Percentiles rank a stretch among this genome's conserved stretches.
phyloP scores from a whole-genome alignment of 1,284 basidiomycete genomes.

The Tylopilus orsonianus region DNA sequence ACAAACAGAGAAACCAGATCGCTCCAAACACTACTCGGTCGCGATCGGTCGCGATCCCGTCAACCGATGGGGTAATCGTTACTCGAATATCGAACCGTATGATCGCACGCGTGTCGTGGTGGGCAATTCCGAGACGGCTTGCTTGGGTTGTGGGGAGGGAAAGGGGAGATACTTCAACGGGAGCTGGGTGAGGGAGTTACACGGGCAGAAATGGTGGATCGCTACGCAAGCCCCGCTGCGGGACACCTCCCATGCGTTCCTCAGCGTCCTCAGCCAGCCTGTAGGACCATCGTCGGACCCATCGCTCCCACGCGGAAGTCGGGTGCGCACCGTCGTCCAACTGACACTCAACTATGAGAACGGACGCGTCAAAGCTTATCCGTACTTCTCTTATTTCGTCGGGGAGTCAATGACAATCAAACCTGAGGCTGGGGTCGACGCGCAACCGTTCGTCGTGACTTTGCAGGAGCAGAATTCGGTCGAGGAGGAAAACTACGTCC shows the following conservation, averaged over 20 bases:
- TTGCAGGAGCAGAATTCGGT: slow-evolving; percentile 46
- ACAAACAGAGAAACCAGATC: slow-evolving; percentile 24
- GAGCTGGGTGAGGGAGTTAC: slow-evolving; percentile 75
- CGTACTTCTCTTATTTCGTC: slow-evolving; percentile 65
- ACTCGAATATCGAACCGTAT: slow-evolving; percentile 71
- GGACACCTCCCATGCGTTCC: slow-evolving; percentile 68
- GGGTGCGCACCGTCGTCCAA: slow-evolving; percentile 74
- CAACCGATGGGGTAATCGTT: slow-evolving; percentile 63
- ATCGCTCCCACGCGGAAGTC: slow-evolving; percentile 33
- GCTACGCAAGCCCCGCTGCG: slow-evolving; percentile 79
- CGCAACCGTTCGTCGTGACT: slow-evolving; percentile 53
- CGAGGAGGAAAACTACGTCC: slow-evolving; percentile 57
- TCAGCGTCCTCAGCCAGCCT: slow-evolving; percentile 62
- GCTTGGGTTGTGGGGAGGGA: slow-evolving; percentile 24
- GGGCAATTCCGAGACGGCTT: slow-evolving; percentile 21
- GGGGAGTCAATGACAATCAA: slow-evolving; percentile 54
- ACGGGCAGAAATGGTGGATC: slow-evolving; percentile 78
- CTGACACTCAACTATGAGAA: slow-evolving; percentile 69
- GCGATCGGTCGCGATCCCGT: slow-evolving; percentile 43
- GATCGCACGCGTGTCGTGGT: slow-evolving; percentile 73
- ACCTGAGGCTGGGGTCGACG: slow-evolving; percentile 43
- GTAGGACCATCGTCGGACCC: slow-evolving; percentile 38
- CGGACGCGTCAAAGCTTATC: slow-evolving; percentile 68
- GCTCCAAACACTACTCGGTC: slow-evolving; percentile 54
- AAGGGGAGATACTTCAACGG: slow-evolving; percentile 72